These are phyloP conservation scores for Benincasa hispida DNA, from an alignment of 306 rosid genomes.

Conservation along the genomic window DNA sequence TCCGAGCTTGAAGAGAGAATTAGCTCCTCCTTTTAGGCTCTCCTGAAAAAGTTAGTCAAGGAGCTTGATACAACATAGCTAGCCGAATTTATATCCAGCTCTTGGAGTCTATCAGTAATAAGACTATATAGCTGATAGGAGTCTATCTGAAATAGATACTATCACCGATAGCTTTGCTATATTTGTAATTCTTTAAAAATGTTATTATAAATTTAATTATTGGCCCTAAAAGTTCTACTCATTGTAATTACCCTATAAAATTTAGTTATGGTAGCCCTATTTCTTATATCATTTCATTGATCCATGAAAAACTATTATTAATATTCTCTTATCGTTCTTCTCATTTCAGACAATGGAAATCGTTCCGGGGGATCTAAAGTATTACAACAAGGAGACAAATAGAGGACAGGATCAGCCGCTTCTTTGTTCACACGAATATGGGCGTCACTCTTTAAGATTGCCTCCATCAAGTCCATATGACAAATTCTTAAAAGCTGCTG, in stretches of 20 bases:
- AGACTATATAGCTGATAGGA: too few relatives aligned
- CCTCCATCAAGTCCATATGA: conserved; percentile 88
- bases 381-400: conserved; percentile 25
- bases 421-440: conserved; percentile 33
- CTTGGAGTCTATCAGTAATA: too few relatives aligned
- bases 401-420: conserved; percentile 28
- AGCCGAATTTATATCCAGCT: too few relatives aligned
- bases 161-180: too few relatives aligned
- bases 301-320: not conserved
- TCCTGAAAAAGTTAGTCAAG: not conserved
- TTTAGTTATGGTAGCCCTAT: not conserved
- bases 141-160: too few relatives aligned
- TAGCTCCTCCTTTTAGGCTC: not conserved
- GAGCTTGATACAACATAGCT: not conserved
- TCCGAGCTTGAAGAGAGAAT: not conserved
- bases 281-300: not conserved
- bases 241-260: too few relatives aligned
- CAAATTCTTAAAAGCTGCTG: conserved; percentile 90
- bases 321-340: conserved; percentile 4
- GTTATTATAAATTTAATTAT: too few relatives aligned
- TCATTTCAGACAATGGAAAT: conserved; percentile 36
- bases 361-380: conserved; percentile 34
- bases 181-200: too few relatives aligned
- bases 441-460: conserved; percentile 43
- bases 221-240: too few relatives aligned